Evolutionary conservation across 805 yeast genomes (phyloP).

Genomic region (Ogataea sp.): DNA sequence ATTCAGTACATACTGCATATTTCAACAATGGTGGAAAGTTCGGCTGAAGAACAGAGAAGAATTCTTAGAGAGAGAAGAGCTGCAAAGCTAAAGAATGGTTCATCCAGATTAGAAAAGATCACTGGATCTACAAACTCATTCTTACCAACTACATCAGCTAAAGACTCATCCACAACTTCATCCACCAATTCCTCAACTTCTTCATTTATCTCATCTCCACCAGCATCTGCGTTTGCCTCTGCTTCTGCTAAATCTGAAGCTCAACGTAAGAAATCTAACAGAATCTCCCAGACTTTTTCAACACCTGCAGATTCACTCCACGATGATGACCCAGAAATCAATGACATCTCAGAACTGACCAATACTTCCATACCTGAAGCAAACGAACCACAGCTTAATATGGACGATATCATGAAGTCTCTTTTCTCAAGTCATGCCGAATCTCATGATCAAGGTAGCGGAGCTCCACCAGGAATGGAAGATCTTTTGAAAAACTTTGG

Average conservation of each 20-base stretch:
- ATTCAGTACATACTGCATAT: neutral
- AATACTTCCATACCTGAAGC: neutral
- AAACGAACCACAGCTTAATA: slow-evolving; percentile 3
- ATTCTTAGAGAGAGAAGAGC: slow-evolving; percentile 57
- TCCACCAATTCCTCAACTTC: slow-evolving; percentile 1
- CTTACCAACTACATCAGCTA: slow-evolving; percentile 16
- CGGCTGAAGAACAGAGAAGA: slow-evolving; percentile 51
- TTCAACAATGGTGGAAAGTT: too few relatives aligned
- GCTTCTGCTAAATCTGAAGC: neutral
- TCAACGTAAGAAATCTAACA: slow-evolving; percentile 4
- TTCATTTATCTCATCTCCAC: slow-evolving; percentile 23
- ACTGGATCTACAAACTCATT: slow-evolving; percentile 31
- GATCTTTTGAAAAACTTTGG: slow-evolving; percentile 1
- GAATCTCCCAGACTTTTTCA: slow-evolving; percentile 8
- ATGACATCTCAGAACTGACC: slow-evolving; percentile 8
- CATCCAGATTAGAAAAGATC: slow-evolving; percentile 44
- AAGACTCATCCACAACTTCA: neutral
- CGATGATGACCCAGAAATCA: slow-evolving; percentile 18
- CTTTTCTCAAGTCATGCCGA: slow-evolving; percentile 4
- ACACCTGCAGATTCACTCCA: neutral
- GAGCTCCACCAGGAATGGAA: slow-evolving; percentile 1
- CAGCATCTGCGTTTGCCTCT: slow-evolving; percentile 11
- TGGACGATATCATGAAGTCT: slow-evolving; percentile 7
- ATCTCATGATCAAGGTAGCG: slow-evolving; percentile 1
- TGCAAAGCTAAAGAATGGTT: slow-evolving; percentile 46